Base-by-base conservation (phyloP, 2,329 filamentous ascomycete genomes). In the Scedosporium minutisporum region DNA sequence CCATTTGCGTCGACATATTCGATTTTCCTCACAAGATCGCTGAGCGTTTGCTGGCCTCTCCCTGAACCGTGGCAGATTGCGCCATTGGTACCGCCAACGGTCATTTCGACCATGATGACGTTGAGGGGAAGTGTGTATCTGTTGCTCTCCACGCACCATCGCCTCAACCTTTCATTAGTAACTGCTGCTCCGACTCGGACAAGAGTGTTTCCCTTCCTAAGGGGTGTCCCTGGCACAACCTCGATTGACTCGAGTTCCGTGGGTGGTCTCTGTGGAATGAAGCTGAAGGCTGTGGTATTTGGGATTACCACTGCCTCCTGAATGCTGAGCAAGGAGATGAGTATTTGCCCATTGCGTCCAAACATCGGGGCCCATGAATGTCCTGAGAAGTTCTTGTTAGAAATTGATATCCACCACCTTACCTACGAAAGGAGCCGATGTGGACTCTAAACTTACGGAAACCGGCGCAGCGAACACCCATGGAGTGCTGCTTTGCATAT, bases 1-100 rank as follows among this genome's bases (percentile, higher is more conserved):
- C 78, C 78, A 63, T 80, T 75, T 58, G 69, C 74, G 63, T 81
- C 78, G 23, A 80, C 72, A 63, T 80, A 80, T 65, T 80, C 77
- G 33, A 80, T 74, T n/a, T 70, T 67, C 29, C 77, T 73, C 53
- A 81, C 77, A 48, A 77, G 73, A 64, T 81, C 79, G 51, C 74
- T 77, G 6, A 80, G 68, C 0, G 77, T 78, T 57, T 76, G 71
- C 63, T 80, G 75, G 5, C 66, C 64, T 14, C 75, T 72, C 10
- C 79, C 79, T 1, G 75, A 77, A 3, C 79, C 79, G 61, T 81
- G 78, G 66, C 78, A 80, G 57, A 78, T 77, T 0, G 75, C 72
- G 0, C 69, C 76, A 60, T 80, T 80, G 6, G 75, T 73, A 2
- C 78, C 78, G 7, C 77, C 77, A 55, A 78, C 70, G 0, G 78